Conservation (phyloP, 352 stramenopile species). For the Elongisporangium prolatum region DNA sequence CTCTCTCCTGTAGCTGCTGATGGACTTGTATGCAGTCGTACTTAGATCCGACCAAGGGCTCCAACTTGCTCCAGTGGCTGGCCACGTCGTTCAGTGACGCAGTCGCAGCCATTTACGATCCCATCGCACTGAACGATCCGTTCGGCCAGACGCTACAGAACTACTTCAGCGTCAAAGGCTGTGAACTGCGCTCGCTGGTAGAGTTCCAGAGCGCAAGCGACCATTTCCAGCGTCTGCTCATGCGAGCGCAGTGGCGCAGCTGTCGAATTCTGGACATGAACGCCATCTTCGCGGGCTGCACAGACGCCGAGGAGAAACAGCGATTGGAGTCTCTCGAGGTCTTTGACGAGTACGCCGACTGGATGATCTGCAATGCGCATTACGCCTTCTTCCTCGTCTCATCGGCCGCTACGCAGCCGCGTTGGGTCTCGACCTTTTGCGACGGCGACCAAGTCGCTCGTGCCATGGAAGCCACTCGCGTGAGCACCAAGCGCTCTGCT, state of each 20-base stretch:
- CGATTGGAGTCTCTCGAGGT: slow-evolving; percentile 44
- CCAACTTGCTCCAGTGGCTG: slow-evolving; percentile 41
- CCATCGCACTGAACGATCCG: slow-evolving; percentile 32
- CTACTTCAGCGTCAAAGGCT: slow-evolving; percentile 73
- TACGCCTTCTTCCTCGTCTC: slow-evolving; percentile 52
- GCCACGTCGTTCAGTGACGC: slow-evolving; percentile 25
- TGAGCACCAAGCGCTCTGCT: not conserved
- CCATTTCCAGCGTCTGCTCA: slow-evolving; percentile 32
- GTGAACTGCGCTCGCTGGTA: slow-evolving; percentile 40
- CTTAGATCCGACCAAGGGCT: slow-evolving; percentile 43
- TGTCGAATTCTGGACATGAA: slow-evolving; percentile 68
- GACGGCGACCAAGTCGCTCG: slow-evolving; percentile 13
- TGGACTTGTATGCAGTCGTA: slow-evolving; percentile 51
- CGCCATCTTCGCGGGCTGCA: slow-evolving; percentile 33
- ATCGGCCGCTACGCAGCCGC: too few relatives aligned
- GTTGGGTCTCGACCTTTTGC: slow-evolving; percentile 9
- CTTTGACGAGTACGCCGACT: slow-evolving; percentile 73
- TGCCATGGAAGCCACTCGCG: slow-evolving; percentile 15
- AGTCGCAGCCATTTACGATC: slow-evolving; percentile 60
- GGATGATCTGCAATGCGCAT: slow-evolving; percentile 57
- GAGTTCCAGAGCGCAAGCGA: slow-evolving; percentile 31
- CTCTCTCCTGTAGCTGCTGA: too few relatives aligned
- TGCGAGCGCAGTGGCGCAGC: slow-evolving; percentile 22
- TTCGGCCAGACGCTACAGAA: slow-evolving; percentile 48
- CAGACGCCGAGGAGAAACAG: slow-evolving; percentile 30